Conservation (phyloP, 2,329 filamentous ascomycete genomes). For the Sporothrix dimorphospora region DNA sequence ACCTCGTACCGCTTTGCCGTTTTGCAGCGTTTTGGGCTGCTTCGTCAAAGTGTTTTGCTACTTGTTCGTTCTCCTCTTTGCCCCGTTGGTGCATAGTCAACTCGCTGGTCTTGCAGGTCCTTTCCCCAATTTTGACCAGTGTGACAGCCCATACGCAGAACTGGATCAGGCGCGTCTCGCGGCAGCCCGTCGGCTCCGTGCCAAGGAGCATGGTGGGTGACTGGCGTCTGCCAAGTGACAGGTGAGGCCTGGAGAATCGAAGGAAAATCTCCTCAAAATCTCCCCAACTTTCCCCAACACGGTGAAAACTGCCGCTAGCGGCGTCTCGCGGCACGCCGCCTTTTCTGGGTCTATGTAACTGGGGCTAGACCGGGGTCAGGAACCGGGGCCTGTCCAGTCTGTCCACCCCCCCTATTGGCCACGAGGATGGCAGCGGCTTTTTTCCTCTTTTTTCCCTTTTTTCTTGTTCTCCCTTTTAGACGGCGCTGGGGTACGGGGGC, state of each 20-base stretch:
- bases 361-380: no score
- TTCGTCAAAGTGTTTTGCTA: not conserved
- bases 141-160: not conserved
- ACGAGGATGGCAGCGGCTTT: not conserved
- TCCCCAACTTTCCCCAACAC: not conserved
- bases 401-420: no score
- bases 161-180: not conserved
- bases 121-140: not conserved
- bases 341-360: not conserved
- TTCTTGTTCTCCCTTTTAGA: not conserved
- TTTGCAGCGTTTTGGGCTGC: not conserved
- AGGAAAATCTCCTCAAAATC: not conserved
- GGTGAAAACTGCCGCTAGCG: not conserved
- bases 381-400: no score
- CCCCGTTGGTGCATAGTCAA: not conserved
- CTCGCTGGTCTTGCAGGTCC: not conserved
- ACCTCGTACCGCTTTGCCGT: not conserved
- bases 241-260: not conserved
- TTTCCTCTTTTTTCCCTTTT: not conserved
- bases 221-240: no score
- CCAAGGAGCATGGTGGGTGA: not conserved
- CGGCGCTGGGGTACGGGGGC: not conserved
- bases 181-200: not conserved
- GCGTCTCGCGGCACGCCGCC: not conserved
- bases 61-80: not conserved